A percentile compares a stretch with the other conserved stretches of the same genome.
These are phyloP conservation scores for Talaromyces sp. DNA, from an alignment of 2,329 filamentous ascomycete genomes.

Conservation along the genomic window DNA sequence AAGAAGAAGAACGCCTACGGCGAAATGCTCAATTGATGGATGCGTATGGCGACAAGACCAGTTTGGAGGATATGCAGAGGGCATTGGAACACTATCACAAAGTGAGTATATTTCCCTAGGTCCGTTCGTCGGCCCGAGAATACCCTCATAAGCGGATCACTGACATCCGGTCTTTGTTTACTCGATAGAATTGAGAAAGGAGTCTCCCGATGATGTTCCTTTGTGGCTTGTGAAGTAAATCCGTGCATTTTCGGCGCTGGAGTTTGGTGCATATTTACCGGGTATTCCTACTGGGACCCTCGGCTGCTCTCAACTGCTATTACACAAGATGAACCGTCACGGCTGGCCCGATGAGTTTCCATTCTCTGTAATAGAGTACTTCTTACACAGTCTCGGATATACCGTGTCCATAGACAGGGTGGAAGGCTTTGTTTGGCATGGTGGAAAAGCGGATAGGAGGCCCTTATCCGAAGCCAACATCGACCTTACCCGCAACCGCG, in stretches of 20 bases:
- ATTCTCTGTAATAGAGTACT: background rate
- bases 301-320: background rate
- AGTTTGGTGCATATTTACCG: slow-evolving; percentile 3
- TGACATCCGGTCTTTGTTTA: slow-evolving; percentile 3
- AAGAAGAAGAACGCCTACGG: slow-evolving; percentile 34
- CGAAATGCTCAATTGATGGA: slow-evolving; percentile 43
- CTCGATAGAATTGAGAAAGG: slow-evolving; percentile 5
- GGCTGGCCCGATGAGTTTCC: background rate
- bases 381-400: background rate
- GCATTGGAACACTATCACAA: slow-evolving; percentile 43
- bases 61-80: slow-evolving; percentile 43
- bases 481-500: background rate
- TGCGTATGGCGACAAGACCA: slow-evolving; percentile 45
- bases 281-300: background rate
- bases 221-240: background rate
- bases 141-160: background rate
- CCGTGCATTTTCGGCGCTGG: slow-evolving; percentile 13
- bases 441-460: background rate
- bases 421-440: background rate
- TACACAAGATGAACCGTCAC: background rate
- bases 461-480: background rate
- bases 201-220: background rate
- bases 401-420: background rate
- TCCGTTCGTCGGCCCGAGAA: slow-evolving; percentile 3
- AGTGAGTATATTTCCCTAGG: slow-evolving; percentile 21